Percentiles rank a stretch among this genome's conserved stretches.
These are phyloP conservation scores for Chalciporus sphaerocephalus DNA, from an alignment of 768 basidiomycete species.

Conservation along the genomic window DNA sequence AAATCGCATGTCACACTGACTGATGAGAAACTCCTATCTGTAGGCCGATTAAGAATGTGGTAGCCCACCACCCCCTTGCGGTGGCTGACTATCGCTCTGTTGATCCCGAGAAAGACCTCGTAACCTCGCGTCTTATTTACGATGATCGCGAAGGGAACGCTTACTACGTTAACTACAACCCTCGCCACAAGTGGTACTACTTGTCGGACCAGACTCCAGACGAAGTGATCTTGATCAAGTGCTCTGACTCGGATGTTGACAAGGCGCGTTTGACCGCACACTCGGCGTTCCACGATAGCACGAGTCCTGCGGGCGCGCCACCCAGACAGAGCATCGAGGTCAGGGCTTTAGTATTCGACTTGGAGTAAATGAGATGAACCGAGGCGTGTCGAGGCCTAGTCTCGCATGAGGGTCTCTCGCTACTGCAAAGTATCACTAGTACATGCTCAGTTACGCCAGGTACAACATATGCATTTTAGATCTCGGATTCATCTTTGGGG, in stretches of 20 bases:
- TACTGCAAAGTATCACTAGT: too few species aligned
- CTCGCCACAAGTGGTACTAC: conserved; percentile 36
- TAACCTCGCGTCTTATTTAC: conserved; percentile 32
- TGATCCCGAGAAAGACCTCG: conserved; percentile 29
- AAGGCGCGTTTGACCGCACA: conserved; percentile 37
- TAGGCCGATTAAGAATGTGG: conserved; percentile 33
- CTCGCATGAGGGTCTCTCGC: too few species aligned
- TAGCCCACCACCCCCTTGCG: conserved; percentile 35
- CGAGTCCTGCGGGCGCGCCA: conserved; percentile 30
- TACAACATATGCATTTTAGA: too few species aligned
- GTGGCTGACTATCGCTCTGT: conserved; percentile 36
- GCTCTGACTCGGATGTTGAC: conserved; percentile 38
- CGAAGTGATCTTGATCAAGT: conserved; percentile 39
- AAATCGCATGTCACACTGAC: not conserved
- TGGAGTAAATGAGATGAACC: conserved; percentile 21
- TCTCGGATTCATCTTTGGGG: too few species aligned
- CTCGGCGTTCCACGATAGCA: conserved; percentile 35
- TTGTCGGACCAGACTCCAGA: conserved; percentile 36
- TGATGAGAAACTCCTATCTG: not conserved
- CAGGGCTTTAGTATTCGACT: conserved; percentile 37
- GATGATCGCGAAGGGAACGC: conserved; percentile 29
- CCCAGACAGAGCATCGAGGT: conserved; percentile 40
- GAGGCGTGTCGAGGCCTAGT: conserved; percentile 31
- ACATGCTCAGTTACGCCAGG: too few species aligned
- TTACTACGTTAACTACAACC: conserved; percentile 33